Evolutionary conservation across 345 rosid genomes (phyloP), one percentile per base, ranked within the genome.

Genomic region (Eucalyptus shirleyi): DNA sequence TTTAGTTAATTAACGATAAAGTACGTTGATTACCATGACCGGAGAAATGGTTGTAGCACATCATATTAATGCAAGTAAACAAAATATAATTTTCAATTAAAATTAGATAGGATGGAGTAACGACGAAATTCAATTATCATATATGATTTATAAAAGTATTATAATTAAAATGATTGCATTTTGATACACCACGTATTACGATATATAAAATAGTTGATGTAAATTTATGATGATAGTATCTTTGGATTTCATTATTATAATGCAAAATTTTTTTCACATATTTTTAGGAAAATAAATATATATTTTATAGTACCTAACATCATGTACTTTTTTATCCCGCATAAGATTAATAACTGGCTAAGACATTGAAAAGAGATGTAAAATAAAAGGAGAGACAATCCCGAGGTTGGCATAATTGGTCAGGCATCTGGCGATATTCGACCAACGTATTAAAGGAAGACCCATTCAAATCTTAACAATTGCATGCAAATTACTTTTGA

Each of bases 371-470:
- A 56, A 56, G 62, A 10, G 6, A 56, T 0, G 62, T 56, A 24
- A 24, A 5, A 10, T 10, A 24, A 23, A 56, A 1, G 30, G 62
- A 0, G 6, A 23, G 12, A 56, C 3, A 56, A 56, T 26, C 62
- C 12, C 2, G 2, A 24, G 1, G 6, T 24, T 5, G 30, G 30
- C 30, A 56, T 56, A 24, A 1, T 56, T 56, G 30, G 14, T 24
- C 0, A 0, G 3, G 14, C 62, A 56, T 24, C 0, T 0, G 0
- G 62, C 0, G 2, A 56, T 56, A 9, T 56, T 26, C 30, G 0
- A 56, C 62, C 30, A 1, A 56, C 0, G 6, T 0, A 24, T 56
- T 56, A 26, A 0, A 56, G 62, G 30, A 56, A 24, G 62, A 56
- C 1, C 3, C 0, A 0, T 67, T 32, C 40, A 67, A n/a, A 16